A percentile compares a stretch with the other conserved stretches of the same genome.
phyloP scores from a whole-genome alignment of 75 land plant genomes.

The Gnetum montanum region DNA sequence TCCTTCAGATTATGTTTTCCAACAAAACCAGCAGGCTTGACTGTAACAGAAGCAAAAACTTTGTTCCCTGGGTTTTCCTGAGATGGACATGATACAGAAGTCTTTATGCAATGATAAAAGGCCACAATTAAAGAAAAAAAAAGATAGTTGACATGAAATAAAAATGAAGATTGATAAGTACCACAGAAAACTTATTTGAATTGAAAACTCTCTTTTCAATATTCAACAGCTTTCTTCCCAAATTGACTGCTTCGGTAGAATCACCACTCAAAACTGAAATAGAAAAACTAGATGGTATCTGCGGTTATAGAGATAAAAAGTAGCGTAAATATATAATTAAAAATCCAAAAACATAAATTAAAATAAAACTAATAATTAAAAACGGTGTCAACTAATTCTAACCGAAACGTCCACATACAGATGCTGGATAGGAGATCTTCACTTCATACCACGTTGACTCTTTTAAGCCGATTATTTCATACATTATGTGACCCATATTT shows the following conservation, averaged over 20 bases:
- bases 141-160: not conserved
- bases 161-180: constrained; percentile 7
- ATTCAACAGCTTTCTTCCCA: constrained; percentile 58
- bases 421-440: constrained; percentile 92
- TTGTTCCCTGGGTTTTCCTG: constrained; percentile 8
- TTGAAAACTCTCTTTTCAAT: constrained; percentile 70
- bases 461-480: constrained; percentile 54
- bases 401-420: constrained; percentile 40
- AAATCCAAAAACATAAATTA: not conserved
- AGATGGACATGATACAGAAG: not conserved
- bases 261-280: constrained; percentile 24
- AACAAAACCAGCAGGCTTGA: constrained; percentile 69
- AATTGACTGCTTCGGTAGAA: constrained; percentile 6
- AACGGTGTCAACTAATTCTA: not conserved
- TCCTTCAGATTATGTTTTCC: constrained; percentile 43
- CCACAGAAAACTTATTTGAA: constrained; percentile 12
- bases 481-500: constrained; percentile 37
- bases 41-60: constrained; percentile 36
- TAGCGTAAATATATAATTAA: too few relatives aligned
- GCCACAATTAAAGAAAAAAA: not conserved
- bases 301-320: not conserved
- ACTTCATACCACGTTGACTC: constrained; percentile 60
- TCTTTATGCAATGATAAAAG: not conserved
- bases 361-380: not conserved
- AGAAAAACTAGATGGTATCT: constrained; percentile 77